These are phyloP conservation scores for Linum lewisii DNA, from an alignment of 345 rosid genomes.

Conservation along the genomic window DNA sequence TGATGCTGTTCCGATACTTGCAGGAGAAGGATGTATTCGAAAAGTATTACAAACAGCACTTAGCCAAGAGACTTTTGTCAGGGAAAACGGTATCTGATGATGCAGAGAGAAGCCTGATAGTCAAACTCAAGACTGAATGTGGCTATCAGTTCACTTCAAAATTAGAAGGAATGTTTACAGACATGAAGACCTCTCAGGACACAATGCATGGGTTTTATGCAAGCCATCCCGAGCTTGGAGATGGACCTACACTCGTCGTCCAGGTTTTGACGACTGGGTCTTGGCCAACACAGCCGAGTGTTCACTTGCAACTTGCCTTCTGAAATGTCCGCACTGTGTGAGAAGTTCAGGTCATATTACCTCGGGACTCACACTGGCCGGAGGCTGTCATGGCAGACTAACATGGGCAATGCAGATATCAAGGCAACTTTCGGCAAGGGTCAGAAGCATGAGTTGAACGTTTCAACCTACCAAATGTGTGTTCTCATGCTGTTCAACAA, in stretches of 20 bases:
- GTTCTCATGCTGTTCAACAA: slow-evolving; percentile 85
- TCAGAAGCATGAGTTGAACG: slow-evolving; percentile 96
- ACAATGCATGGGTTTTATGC: slow-evolving; percentile 77
- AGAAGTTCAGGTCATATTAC: slow-evolving; percentile 88
- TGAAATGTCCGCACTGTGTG: slow-evolving; percentile 78
- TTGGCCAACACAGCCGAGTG: slow-evolving; percentile 90
- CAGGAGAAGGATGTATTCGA: slow-evolving; percentile 98
- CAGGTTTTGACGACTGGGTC: slow-evolving; percentile 95
- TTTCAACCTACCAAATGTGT: slow-evolving; percentile 98
- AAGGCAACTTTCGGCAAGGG: slow-evolving; percentile 88
- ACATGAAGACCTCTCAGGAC: slow-evolving; percentile 97
- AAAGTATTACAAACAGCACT: slow-evolving; percentile 96
- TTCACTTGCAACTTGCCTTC: slow-evolving; percentile 82
- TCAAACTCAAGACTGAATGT: slow-evolving; percentile 94
- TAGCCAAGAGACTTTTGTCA: slow-evolving; percentile 89
- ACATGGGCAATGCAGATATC: slow-evolving; percentile 96
- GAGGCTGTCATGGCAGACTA: slow-evolving; percentile 97
- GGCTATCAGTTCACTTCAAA: slow-evolving; percentile 97
- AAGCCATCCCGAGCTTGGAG: slow-evolving; percentile 67
- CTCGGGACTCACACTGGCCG: slow-evolving; percentile 96
- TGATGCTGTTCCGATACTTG: slow-evolving; percentile 97
- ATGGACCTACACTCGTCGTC: slow-evolving; percentile 79
- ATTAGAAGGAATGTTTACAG: slow-evolving; percentile 97
- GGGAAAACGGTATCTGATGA: slow-evolving; percentile 93
- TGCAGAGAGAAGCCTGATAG: slow-evolving; percentile 90